Conservation (phyloP, 2,329 filamentous ascomycete genomes). For the Fusarium multiceps region DNA sequence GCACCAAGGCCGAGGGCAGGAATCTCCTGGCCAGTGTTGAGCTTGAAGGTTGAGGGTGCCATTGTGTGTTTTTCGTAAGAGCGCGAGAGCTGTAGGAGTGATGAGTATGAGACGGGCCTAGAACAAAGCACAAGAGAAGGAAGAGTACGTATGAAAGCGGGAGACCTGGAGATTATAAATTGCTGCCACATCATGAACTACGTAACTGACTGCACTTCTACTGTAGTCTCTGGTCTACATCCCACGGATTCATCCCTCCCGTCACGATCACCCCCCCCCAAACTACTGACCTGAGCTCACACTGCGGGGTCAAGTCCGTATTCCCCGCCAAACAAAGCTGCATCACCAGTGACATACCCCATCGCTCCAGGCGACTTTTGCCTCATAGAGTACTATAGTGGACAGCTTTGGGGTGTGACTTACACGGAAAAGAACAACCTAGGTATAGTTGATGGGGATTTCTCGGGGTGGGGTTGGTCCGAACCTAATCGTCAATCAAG, state of each 20-base stretch:
- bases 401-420: conserved; percentile 34
- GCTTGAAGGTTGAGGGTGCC: conserved; percentile 68
- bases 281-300: conserved; percentile 24
- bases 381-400: not conserved
- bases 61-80: conserved; percentile 51
- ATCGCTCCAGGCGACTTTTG: conserved; percentile 10
- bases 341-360: conserved; percentile 2
- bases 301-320: conserved; percentile 42
- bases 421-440: conserved; percentile 10
- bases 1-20: conserved; percentile 72
- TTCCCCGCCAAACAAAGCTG: conserved; percentile 35
- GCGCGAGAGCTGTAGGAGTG: not conserved
- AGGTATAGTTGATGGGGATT: conserved; percentile 27
- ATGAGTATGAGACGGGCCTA: conserved; percentile 4
- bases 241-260: not conserved
- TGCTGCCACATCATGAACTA: conserved; percentile 37
- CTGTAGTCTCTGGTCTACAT: not conserved
- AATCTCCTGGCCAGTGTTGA: conserved; percentile 73
- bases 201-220: not conserved
- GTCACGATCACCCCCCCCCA: conserved; percentile 20
- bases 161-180: conserved; percentile 34
- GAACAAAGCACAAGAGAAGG: conserved; percentile 19
- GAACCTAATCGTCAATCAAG: conserved; percentile 18
- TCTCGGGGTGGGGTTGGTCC: conserved; percentile 46
- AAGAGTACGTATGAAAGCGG: conserved; percentile 4